Conservation (phyloP, 768 basidiomycete species). For the Panaeolus papilionaceus region DNA sequence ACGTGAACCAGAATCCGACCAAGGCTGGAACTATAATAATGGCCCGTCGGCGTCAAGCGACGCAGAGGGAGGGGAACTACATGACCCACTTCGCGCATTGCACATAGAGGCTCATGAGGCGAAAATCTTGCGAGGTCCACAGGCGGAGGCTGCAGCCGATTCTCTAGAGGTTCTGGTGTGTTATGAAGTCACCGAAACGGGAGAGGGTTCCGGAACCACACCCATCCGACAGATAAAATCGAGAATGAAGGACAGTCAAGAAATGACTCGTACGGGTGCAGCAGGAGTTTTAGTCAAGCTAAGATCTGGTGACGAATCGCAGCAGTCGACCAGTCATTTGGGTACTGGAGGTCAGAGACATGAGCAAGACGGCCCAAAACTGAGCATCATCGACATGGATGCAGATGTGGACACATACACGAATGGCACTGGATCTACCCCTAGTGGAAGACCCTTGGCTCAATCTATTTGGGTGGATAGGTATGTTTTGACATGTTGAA, state of each 20-base stretch:
- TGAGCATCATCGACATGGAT: constrained; percentile 3
- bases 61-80: background rate
- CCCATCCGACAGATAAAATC: background rate
- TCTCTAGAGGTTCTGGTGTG: constrained; percentile 42
- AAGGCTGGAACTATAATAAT: background rate
- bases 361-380: background rate
- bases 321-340: constrained; percentile 3
- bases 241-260: background rate
- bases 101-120: constrained; percentile 81
- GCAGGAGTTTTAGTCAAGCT: background rate
- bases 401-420: background rate
- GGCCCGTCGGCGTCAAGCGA: background rate
- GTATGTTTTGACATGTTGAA: constrained; percentile 55
- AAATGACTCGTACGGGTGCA: background rate
- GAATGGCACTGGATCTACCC: background rate
- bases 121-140: constrained; percentile 63
- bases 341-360: background rate
- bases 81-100: constrained; percentile 33
- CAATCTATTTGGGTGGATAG: constrained; percentile 77
- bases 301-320: background rate
- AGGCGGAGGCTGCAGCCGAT: constrained; percentile 43
- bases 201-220: constrained; percentile 13
- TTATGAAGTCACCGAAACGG: constrained; percentile 15
- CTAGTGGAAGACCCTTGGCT: background rate
- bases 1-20: constrained; percentile 1